Evolutionary conservation across 176 grass and related monocot genomes (phyloP), one percentile per base, ranked within the genome.

Genomic region (Aegilops speltoides): DNA sequence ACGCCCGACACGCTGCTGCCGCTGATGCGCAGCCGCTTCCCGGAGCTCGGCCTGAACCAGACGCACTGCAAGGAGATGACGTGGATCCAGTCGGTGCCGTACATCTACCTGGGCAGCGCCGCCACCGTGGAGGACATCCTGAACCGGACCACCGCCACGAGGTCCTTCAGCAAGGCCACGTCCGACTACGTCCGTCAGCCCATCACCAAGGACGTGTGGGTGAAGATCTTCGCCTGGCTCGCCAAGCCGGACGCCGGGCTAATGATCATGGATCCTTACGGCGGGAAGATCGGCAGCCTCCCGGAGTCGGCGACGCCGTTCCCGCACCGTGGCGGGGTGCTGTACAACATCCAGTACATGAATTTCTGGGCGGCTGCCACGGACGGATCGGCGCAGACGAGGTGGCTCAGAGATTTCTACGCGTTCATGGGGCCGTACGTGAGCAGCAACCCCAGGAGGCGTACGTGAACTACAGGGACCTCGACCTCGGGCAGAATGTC

Each of bases 381-480:
- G 10, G 5, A 41, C 7, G 71, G 71, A 26, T 6, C 71, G 6
- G 82, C 64, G 34, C 82, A 67, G 10, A 23, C 29, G 12, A 73
- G 68, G 19, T 90, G 91, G 91, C 52, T 74, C 12, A 26, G 25
- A 4, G 38, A 82, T 57, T n/a, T 88, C 17, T 88, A 83, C 64
- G 73, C 68, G 11, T 85, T 88, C 79, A 86, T 93, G 88, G 38
- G 8, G 46, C 82, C 88, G 4, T 62, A 82, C 56, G 91, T 90
- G 13, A 85, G 82, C 78, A 62, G 23, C 5, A 81, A 29, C 45
- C 91, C 89, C 1, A 89, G 92, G 63, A 83, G 38, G 89, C 89
- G 3, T 94, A 94, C 45, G 78, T 85, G 33, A 94, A 94, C 67
- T 91, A 87, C 68, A 89, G 84, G 33, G 89, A 94, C 82, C 77